phyloP scores from a whole-genome alignment of 2,329 filamentous ascomycete genomes.

The Zasmidium cellare region DNA sequence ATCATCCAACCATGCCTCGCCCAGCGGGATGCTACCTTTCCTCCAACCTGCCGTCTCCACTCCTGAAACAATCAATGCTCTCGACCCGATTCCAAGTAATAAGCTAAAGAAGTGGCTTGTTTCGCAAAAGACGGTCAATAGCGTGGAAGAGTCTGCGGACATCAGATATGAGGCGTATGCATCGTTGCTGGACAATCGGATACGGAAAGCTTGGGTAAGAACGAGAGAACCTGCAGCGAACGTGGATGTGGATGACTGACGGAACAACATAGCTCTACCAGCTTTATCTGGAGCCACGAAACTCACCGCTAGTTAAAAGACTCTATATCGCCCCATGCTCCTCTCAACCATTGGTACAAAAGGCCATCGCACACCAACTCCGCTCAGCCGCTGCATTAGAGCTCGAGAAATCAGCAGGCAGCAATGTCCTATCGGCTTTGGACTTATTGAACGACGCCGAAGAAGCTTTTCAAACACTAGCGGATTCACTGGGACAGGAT shows the following conservation, averaged over 20 bases:
- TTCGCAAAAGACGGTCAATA: slow-evolving; percentile 35
- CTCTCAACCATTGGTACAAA: slow-evolving; percentile 61
- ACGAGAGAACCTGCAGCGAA: background rate
- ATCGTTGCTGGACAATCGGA: slow-evolving; percentile 70
- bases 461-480: slow-evolving; percentile 63
- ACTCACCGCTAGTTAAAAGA: slow-evolving; percentile 65
- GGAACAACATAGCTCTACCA: slow-evolving; percentile 61
- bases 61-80: slow-evolving; percentile 35
- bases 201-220: slow-evolving; percentile 85
- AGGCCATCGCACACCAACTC: slow-evolving; percentile 65
- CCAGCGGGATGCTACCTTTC: slow-evolving; percentile 84
- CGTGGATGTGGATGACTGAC: background rate
- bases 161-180: slow-evolving; percentile 71
- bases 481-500: slow-evolving; percentile 57
- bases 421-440: slow-evolving; percentile 39
- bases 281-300: slow-evolving; percentile 72
- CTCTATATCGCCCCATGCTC: slow-evolving; percentile 71
- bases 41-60: slow-evolving; percentile 59
- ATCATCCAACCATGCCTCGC: slow-evolving; percentile 92
- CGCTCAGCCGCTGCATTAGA: slow-evolving; percentile 72
- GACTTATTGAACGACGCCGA: slow-evolving; percentile 61
- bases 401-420: slow-evolving; percentile 62
- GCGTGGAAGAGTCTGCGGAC: slow-evolving; percentile 50
- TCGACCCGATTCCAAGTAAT: slow-evolving; percentile 56
- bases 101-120: slow-evolving; percentile 69